Base-by-base conservation (phyloP, 2,329 filamentous ascomycete genomes). In the Penicillium brasilianum region DNA sequence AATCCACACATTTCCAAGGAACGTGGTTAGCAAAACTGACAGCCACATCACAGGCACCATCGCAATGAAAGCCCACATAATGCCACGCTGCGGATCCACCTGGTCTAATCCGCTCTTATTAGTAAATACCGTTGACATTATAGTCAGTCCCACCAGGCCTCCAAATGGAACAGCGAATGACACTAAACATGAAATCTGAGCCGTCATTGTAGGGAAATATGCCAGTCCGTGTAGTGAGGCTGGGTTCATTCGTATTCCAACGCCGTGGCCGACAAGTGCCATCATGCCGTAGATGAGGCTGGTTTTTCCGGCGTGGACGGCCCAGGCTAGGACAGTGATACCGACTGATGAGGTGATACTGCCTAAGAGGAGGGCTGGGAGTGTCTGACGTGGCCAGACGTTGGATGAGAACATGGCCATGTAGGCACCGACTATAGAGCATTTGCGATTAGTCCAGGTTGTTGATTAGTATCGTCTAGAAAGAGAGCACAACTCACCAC, bases 41-140 rank as follows among this genome's bases (percentile, higher is more conserved):
- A 84, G 59, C 37, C 74, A 82, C 75, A 89, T 81, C 59, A 90
- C 83, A 0, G 87, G 87, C 13, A 85, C 74, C 39, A 90, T 82
- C 0, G 86, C 78, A 41, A 89, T 81, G 66, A 88, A 88, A 0
- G 87, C 85, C 84, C 87, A 88, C 64, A 87, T 85, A n/a, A 90
- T 85, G 0, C 86, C 88, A 60, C 80, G 81, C 65, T 81, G 82
- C 3, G 68, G 69, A 0, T 72, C 67, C 55, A 81, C 78, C 9
- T 74, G 66, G 0, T 65, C 72, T 1, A 70, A 48, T 3, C 72
- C 20, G 68, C 69, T 37, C 56, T 83, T 81, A 56, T 90, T 90
- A 69, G 89, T 89, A 73, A 90, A 90, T 1, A 90, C 87, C 9
- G 84, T 82, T 14, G 87, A 83, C 88, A 90, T 90, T 67, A 90